These are phyloP conservation scores for Stellera chamaejasme DNA, from an alignment of 345 rosid genomes.

Conservation along the genomic window DNA sequence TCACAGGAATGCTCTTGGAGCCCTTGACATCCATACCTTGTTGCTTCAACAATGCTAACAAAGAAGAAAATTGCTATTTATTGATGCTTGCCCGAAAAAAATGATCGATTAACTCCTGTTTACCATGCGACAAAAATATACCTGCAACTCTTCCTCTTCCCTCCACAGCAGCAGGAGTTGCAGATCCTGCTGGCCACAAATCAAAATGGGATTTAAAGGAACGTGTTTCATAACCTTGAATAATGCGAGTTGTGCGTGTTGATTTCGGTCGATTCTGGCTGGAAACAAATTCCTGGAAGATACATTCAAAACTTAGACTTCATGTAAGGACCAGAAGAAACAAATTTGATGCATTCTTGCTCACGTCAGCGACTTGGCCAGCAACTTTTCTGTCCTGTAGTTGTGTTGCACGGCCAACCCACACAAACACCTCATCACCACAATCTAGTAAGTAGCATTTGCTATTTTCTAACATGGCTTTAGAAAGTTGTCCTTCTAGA, in stretches of 20 bases:
- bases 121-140: constrained; percentile 21
- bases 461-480: constrained; percentile 72
- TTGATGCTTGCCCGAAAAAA: constrained; percentile 7
- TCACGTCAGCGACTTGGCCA: constrained; percentile 72
- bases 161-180: constrained; percentile 77
- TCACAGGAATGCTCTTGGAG: constrained; percentile 45
- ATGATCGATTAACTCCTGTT: constrained; percentile 5
- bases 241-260: constrained; percentile 64
- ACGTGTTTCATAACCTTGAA: constrained; percentile 92
- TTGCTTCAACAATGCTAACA: constrained; percentile 85
- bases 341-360: constrained; percentile 9
- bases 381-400: constrained; percentile 87
- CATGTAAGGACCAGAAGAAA: constrained; percentile 8
- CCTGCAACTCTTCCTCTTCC: constrained; percentile 99
- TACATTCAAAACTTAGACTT: constrained; percentile 17
- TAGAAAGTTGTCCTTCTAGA: constrained; percentile 71
- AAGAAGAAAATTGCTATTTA: constrained; percentile 19
- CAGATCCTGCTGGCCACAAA: constrained; percentile 89
- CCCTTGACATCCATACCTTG: constrained; percentile 94
- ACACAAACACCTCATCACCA: constrained; percentile 74
- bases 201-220: constrained; percentile 90
- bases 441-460: constrained; percentile 77
- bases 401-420: constrained; percentile 95
- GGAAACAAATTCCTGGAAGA: constrained; percentile 66
- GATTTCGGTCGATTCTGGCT: constrained; percentile 84